These are phyloP conservation scores for Zasmidium angulare DNA, from an alignment of 2,329 filamentous ascomycete species.

Conservation along the genomic window DNA sequence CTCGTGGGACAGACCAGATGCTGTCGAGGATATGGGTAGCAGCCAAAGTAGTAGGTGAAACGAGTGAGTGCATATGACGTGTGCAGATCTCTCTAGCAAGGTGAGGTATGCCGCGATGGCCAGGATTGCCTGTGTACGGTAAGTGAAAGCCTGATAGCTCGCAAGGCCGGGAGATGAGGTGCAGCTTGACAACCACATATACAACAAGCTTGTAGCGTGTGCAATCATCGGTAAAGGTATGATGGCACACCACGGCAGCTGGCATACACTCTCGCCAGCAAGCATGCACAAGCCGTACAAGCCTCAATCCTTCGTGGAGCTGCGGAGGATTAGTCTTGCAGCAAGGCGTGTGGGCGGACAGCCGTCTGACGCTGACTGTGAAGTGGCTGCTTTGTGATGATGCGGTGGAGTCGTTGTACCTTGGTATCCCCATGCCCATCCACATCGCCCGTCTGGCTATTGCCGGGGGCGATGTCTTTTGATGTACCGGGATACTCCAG, in stretches of 20 bases:
- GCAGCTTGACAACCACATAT: conserved; percentile 3
- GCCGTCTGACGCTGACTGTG: not conserved
- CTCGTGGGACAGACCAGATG: conserved; percentile 72
- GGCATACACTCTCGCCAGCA: not conserved
- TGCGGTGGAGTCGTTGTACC: not conserved
- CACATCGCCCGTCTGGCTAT: not conserved
- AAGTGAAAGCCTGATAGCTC: not conserved
- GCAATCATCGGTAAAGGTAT: conserved; percentile 1
- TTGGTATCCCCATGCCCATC: not conserved
- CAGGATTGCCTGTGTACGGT: not conserved
- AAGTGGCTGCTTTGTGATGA: not conserved
- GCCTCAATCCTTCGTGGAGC: not conserved
- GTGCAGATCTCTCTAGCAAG: not conserved
- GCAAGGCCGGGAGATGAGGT: not conserved
- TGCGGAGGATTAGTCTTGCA: not conserved
- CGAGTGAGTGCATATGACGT: not conserved
- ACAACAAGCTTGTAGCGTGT: not conserved
- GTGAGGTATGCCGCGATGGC: not conserved
- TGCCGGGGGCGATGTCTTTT: not conserved
- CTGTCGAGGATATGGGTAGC: conserved; percentile 55
- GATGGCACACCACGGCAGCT: too few species aligned
- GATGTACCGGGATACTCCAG: conserved; percentile 1
- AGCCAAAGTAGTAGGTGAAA: conserved; percentile 5
- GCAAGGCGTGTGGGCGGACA: not conserved
- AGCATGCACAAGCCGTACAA: not conserved